Conservation (phyloP, 2,329 filamentous ascomycete species). For the Aspergillus sp. region DNA sequence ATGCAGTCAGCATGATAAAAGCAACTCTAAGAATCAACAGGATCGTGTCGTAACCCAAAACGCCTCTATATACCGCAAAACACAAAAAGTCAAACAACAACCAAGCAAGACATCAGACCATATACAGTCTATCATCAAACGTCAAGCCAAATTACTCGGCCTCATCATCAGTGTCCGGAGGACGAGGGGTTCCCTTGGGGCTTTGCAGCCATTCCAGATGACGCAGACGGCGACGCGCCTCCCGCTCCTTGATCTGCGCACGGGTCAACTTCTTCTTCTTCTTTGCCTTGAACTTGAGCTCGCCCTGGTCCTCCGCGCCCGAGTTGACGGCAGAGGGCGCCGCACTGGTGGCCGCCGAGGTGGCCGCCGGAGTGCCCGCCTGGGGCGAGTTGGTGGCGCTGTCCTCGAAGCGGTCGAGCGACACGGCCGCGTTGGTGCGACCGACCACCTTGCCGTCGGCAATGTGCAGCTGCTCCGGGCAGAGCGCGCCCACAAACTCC, state of each 20-base stretch:
- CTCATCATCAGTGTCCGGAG: conserved; percentile 75
- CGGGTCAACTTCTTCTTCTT: conserved; percentile 99
- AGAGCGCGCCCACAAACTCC: conserved; percentile 94
- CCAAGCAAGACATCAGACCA: not conserved
- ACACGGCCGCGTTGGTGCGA: conserved; percentile 72
- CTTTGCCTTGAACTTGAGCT: conserved; percentile 85
- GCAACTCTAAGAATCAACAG: not conserved
- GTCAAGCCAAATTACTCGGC: conserved; percentile 30
- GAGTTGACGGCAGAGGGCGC: conserved; percentile 69
- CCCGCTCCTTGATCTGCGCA: conserved; percentile 91
- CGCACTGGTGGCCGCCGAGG: conserved; percentile 60
- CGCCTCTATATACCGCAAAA: conserved; percentile 4
- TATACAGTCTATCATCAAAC: conserved; percentile 5
- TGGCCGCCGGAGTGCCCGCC: conserved; percentile 54
- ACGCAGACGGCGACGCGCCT: conserved; percentile 79
- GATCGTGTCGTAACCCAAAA: too few relatives aligned
- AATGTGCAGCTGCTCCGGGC: conserved; percentile 95
- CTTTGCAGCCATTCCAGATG: conserved; percentile 80
- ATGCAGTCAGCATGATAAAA: not conserved
- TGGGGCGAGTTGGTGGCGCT: conserved; percentile 60
- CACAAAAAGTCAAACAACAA: not conserved
- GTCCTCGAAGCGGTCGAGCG: conserved; percentile 85
- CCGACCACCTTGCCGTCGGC: conserved; percentile 82
- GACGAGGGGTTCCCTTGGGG: conserved; percentile 79
- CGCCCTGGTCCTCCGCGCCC: conserved; percentile 74